phyloP scores from a whole-genome alignment of 306 rosid species.

The Cucurbita moschata region DNA sequence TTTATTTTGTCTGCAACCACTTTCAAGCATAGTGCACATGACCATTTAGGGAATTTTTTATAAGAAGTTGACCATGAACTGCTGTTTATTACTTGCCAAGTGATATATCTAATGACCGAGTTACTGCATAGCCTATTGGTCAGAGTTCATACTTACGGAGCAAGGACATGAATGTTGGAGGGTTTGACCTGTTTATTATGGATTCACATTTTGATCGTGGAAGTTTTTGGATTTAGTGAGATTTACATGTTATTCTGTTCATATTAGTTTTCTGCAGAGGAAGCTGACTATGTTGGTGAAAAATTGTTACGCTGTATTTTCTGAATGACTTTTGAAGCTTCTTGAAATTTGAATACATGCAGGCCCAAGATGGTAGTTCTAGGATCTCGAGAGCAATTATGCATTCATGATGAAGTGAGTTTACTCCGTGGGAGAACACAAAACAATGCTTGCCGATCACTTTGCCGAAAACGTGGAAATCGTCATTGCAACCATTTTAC shows the following conservation, averaged over 20 bases:
- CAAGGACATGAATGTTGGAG: neutral
- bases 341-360: constrained; percentile 13
- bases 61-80: neutral
- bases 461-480: constrained; percentile 42
- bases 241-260: neutral
- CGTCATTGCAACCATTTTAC: constrained; percentile 34
- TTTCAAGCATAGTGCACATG: neutral
- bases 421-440: constrained; percentile 60
- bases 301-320: neutral
- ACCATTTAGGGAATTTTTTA: neutral
- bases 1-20: neutral
- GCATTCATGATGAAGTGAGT: constrained; percentile 82
- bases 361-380: constrained; percentile 90
- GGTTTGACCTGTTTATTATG: neutral
- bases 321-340: neutral
- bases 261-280: neutral
- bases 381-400: constrained; percentile 91
- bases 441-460: constrained; percentile 54
- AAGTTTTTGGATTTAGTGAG: neutral
- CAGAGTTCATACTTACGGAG: neutral
- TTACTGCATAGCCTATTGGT: neutral
- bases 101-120: neutral
- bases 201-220: neutral
- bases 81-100: neutral
- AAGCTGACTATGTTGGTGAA: neutral